These are phyloP conservation scores for Aspergillus udagawae DNA, from an alignment of 2,329 filamentous ascomycete species.

Conservation along the genomic window DNA sequence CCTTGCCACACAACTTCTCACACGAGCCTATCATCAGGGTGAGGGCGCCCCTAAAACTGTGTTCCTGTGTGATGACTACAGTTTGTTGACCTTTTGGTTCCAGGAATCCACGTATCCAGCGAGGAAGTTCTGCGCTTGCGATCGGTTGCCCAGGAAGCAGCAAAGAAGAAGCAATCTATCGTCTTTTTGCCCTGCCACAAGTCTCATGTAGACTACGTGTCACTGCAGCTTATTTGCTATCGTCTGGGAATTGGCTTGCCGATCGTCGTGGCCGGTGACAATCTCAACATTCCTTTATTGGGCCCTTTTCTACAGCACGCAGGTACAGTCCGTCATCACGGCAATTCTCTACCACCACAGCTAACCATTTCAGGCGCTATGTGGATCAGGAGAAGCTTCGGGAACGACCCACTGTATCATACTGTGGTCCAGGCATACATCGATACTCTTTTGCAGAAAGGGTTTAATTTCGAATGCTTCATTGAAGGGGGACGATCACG, in stretches of 20 bases:
- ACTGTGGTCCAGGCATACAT: conserved; percentile 96
- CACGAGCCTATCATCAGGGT: conserved; percentile 91
- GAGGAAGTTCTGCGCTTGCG: conserved; percentile 84
- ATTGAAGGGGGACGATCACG: conserved; percentile 91
- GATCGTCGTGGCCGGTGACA: conserved; percentile 91
- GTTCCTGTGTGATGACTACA: background rate
- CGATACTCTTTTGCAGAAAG: conserved; percentile 82
- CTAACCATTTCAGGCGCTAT: conserved; percentile 61
- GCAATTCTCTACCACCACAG: background rate
- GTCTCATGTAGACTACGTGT: conserved; percentile 95
- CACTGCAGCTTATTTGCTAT: conserved; percentile 92
- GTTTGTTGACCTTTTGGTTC: conserved; percentile 3
- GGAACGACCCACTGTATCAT: conserved; percentile 83
- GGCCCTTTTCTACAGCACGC: conserved; percentile 90
- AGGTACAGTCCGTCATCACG: conserved; percentile 41
- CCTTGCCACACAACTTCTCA: conserved; percentile 78
- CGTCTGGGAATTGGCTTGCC: conserved; percentile 83
- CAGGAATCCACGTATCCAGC: conserved; percentile 84
- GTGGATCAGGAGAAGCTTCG: conserved; percentile 92
- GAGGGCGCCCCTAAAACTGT: conserved; percentile 8
- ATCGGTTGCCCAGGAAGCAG: conserved; percentile 76
- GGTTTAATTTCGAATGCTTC: conserved; percentile 95
- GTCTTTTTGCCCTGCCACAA: conserved; percentile 93
- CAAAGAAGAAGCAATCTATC: conserved; percentile 86
- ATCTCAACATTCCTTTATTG: conserved; percentile 88